Percentiles rank a stretch among this genome's conserved stretches.
These are phyloP conservation scores for Ocimum tenuiflorum DNA, from an alignment of 257 asterid genomes.

Conservation along the genomic window DNA sequence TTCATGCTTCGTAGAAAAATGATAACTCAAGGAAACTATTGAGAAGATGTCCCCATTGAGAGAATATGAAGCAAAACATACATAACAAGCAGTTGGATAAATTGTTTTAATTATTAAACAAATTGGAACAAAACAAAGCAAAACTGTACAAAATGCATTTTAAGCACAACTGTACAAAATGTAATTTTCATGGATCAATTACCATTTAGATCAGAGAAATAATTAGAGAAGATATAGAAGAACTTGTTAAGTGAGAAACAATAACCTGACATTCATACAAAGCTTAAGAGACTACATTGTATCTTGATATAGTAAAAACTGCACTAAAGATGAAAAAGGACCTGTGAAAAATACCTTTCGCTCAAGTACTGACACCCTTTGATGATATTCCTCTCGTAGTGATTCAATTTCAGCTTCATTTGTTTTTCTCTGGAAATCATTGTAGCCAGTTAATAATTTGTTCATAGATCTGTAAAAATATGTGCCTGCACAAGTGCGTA, in stretches of 20 bases:
- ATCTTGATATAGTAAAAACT: not conserved
- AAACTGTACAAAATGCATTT: not conserved
- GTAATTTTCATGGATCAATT: constrained; percentile 5
- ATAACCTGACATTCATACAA: not conserved
- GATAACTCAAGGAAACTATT: not conserved
- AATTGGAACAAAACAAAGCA: constrained; percentile 1
- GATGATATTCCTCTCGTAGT: constrained; percentile 92
- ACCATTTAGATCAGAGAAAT: constrained; percentile 1
- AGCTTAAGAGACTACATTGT: constrained; percentile 5
- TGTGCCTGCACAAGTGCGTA: not conserved
- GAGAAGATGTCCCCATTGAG: not conserved
- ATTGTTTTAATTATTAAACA: constrained; percentile 12
- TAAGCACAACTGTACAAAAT: too few species aligned
- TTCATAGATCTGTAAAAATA: not conserved
- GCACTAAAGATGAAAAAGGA: constrained; percentile 20
- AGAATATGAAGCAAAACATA: too few species aligned
- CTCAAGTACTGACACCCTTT: constrained; percentile 81
- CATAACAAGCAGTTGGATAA: not conserved
- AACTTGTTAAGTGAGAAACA: not conserved
- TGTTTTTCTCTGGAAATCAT: constrained; percentile 61
- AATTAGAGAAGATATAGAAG: not conserved
- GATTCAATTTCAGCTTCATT: constrained; percentile 82
- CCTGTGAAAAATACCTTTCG: constrained; percentile 62
- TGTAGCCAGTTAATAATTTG: constrained; percentile 14
- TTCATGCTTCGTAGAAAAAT: not conserved